Evolutionary conservation across 129 eudicot genomes (phyloP).

Genomic region (Silybum marianum): DNA sequence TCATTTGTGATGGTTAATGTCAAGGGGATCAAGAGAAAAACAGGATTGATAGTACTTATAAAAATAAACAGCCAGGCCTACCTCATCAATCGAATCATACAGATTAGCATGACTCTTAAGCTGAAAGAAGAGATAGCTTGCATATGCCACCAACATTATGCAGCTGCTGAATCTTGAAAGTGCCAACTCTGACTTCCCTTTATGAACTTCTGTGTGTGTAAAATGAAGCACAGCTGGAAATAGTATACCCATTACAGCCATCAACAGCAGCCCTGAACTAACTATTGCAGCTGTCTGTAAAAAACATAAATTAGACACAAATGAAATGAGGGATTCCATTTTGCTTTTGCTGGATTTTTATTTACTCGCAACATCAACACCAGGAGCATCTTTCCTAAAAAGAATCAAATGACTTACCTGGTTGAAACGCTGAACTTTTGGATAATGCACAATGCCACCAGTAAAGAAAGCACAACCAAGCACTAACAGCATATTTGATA

Average conservation of each 20-base stretch:
- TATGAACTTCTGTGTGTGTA: constrained; percentile 80
- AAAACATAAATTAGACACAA: constrained; percentile 12
- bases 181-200: constrained; percentile 85
- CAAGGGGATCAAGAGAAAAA: not conserved
- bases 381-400: not conserved
- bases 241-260: constrained; percentile 95
- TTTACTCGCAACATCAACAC: too few species aligned
- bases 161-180: constrained; percentile 96
- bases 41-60: not conserved
- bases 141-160: constrained; percentile 90
- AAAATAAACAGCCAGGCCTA: constrained; percentile 12
- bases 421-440: constrained; percentile 72
- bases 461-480: constrained; percentile 97
- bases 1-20: not conserved
- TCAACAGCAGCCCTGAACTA: constrained; percentile 83
- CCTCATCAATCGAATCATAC: constrained; percentile 61
- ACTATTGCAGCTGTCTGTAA: constrained; percentile 85
- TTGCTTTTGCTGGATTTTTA: not conserved
- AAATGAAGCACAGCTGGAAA: constrained; percentile 94
- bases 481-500: constrained; percentile 89
- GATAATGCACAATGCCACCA: constrained; percentile 80
- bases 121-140: constrained; percentile 93
- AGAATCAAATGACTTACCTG: constrained; percentile 46
- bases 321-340: constrained; percentile 20
- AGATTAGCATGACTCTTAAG: constrained; percentile 69